These are phyloP conservation scores for Pichia insulana DNA, from an alignment of 805 yeast genomes.

Conservation along the genomic window DNA sequence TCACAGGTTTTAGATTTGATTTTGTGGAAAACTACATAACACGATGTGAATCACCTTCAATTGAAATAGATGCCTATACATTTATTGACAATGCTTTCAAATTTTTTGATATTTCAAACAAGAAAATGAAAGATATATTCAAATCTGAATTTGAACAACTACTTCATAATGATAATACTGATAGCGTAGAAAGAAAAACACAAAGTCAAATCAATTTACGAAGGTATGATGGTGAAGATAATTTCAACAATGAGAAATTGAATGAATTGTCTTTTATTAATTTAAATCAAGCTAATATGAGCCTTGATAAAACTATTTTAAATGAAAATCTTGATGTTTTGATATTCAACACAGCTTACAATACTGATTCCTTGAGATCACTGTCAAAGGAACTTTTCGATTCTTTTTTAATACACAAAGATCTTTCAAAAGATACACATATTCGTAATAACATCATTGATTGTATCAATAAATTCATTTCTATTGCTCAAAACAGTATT, in stretches of 20 bases:
- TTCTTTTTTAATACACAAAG: neutral
- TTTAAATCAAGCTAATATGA: neutral
- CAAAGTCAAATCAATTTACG: neutral
- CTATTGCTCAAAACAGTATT: neutral
- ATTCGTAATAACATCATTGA: neutral
- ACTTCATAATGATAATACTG: neutral
- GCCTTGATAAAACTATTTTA: neutral
- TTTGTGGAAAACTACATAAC: slow-evolving; percentile 14
- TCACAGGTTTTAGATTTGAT: slow-evolving; percentile 21
- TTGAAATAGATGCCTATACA: neutral
- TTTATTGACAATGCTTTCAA: slow-evolving; percentile 1
- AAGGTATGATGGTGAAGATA: neutral
- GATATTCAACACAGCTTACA: neutral
- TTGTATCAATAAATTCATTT: slow-evolving; percentile 4
- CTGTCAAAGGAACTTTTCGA: neutral
- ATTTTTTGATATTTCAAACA: neutral
- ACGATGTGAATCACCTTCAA: slow-evolving; percentile 1
- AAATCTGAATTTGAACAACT: neutral
- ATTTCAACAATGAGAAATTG: neutral
- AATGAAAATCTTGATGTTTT: neutral
- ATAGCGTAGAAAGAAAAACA: neutral
- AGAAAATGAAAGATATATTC: neutral
- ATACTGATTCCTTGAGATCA: neutral
- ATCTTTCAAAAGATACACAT: neutral
- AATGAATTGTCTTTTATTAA: neutral